A percentile compares a stretch with the other conserved stretches of the same genome.
Conservation (phyloP, 1,284 basidiomycete species). For the Rhodofomes roseus region DNA sequence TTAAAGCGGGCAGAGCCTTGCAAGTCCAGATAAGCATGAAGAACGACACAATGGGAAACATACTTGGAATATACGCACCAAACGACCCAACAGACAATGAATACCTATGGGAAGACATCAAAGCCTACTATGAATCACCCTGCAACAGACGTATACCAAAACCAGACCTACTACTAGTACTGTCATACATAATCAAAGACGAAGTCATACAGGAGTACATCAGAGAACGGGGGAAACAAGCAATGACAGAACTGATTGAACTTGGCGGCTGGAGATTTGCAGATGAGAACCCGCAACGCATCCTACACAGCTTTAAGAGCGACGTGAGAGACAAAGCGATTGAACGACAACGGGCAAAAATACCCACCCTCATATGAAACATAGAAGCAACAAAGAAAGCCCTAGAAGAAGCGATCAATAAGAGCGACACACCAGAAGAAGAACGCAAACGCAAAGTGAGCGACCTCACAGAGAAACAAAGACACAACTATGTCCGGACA, state of each 20-base stretch:
- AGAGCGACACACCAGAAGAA: not conserved
- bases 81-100: slow-evolving; percentile 1
- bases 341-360: not conserved
- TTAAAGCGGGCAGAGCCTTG: slow-evolving; percentile 1
- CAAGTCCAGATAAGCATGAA: not conserved
- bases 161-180: slow-evolving; percentile 8
- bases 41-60: not conserved
- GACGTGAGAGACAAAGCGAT: not conserved
- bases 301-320: not conserved
- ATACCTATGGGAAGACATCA: not conserved
- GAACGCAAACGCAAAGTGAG: not conserved
- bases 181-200: not conserved
- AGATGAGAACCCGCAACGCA: not conserved
- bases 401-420: not conserved
- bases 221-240: not conserved
- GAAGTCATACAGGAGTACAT: not conserved
- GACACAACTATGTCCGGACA: not conserved
- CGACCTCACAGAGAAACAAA: not conserved
- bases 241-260: not conserved
- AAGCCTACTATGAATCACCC: not conserved
- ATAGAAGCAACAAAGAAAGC: not conserved
- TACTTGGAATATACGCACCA: slow-evolving; percentile 10
- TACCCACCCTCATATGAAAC: not conserved
- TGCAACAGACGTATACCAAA: not conserved
- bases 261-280: not conserved